phyloP scores from a whole-genome alignment of 306 rosid species.

The Delonix regia region DNA sequence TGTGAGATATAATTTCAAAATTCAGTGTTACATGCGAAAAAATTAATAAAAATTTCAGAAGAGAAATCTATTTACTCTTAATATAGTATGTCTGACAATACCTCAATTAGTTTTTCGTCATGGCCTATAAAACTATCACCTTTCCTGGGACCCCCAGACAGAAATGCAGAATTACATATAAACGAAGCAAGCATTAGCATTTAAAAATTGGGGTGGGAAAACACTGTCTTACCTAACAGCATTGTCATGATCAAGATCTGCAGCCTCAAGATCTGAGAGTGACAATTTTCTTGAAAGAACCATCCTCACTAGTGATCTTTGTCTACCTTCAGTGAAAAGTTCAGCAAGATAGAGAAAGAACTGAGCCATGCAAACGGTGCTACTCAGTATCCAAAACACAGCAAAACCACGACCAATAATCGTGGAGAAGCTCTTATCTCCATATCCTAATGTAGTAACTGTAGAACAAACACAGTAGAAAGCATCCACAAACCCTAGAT shows the following conservation, averaged over 20 bases:
- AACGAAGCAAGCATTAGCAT: neutral
- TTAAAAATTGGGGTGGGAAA: neutral
- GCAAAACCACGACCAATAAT: conserved; percentile 66
- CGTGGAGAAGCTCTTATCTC: conserved; percentile 82
- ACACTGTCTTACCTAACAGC: conserved; percentile 55
- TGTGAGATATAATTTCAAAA: too few species aligned
- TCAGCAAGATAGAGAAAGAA: conserved; percentile 78
- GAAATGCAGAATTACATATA: neutral
- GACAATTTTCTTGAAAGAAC: conserved; percentile 64
- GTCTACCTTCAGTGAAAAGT: conserved; percentile 65
- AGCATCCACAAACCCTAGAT: conserved; percentile 61
- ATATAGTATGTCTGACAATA: too few species aligned
- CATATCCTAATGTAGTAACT: conserved; percentile 84
- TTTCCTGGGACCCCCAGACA: neutral
- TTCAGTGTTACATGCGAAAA: too few species aligned
- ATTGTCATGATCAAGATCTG: conserved; percentile 82
- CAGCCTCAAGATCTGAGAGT: conserved; percentile 69
- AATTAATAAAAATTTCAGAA: too few species aligned
- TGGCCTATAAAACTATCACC: neutral
- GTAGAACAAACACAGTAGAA: conserved; percentile 85
- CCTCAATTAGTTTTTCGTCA: neutral
- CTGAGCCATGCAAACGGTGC: conserved; percentile 85
- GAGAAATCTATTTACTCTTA: too few species aligned
- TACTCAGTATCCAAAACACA: conserved; percentile 77
- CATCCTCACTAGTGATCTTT: conserved; percentile 54